Evolutionary conservation across 73 alveolate species (phyloP).

Genomic region (Uronychia setigera): DNA sequence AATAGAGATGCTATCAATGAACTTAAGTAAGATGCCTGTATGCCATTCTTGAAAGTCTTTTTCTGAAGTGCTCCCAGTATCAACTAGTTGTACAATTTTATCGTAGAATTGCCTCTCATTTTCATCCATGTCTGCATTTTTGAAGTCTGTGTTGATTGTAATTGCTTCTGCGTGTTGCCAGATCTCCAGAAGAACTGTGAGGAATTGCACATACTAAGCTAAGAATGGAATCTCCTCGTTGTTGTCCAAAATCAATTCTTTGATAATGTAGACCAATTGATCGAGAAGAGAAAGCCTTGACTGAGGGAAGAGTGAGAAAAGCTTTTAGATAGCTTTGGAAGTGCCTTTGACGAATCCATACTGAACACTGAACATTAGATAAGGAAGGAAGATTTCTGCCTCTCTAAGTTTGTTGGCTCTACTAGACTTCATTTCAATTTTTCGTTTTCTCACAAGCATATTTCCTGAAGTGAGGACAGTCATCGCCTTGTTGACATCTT

Average conservation of each 20-base stretch:
- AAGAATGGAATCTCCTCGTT: constrained; percentile 19
- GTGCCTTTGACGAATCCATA: constrained; percentile 5
- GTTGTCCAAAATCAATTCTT: constrained; percentile 44
- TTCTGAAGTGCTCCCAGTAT: neutral
- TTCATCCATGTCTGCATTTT: neutral
- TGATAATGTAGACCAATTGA: constrained; percentile 23
- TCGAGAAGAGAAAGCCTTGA: constrained; percentile 23
- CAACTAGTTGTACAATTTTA: neutral
- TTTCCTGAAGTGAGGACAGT: neutral
- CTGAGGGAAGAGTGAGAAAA: constrained; percentile 6
- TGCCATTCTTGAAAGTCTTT: neutral
- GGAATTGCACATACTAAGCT: neutral
- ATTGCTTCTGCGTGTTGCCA: neutral
- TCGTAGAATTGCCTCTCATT: neutral
- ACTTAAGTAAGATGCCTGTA: constrained; percentile 6
- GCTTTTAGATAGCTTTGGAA: constrained; percentile 4
- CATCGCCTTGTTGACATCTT: neutral
- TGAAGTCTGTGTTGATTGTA: neutral
- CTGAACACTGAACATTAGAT: constrained; percentile 3
- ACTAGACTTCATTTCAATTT: constrained; percentile 32
- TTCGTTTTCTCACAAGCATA: neutral
- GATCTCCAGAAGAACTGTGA: neutral
- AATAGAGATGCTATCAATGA: constrained; percentile 27
- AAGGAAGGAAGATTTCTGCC: constrained; percentile 19
- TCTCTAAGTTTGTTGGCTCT: constrained; percentile 20